A percentile compares a stretch with the other conserved stretches of the same genome.
Evolutionary conservation across 2,329 filamentous ascomycete species (phyloP).

Genomic region (Curvularia hawaiiensis): DNA sequence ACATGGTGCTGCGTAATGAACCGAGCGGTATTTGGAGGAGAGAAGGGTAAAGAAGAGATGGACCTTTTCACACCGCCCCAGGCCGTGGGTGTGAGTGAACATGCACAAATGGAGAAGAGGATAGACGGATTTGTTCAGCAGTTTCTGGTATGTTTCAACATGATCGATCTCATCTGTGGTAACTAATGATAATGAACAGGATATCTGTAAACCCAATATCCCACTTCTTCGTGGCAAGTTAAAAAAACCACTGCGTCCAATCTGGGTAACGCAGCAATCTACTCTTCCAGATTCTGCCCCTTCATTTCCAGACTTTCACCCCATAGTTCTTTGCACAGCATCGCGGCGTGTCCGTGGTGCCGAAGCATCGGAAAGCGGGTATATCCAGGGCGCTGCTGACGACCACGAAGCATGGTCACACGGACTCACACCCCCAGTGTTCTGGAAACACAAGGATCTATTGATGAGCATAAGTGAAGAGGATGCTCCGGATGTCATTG

Average conservation of each 20-base stretch:
- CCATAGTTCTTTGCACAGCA: conserved; percentile 84
- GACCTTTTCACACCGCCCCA: conserved; percentile 72
- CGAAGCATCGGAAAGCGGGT: conserved; percentile 73
- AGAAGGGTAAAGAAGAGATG: conserved; percentile 28
- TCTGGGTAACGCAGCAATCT: conserved; percentile 79
- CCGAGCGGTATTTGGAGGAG: conserved; percentile 72
- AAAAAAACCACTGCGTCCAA: conserved; percentile 73
- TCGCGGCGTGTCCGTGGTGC: conserved; percentile 72
- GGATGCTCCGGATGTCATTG: conserved; percentile 62
- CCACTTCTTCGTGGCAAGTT: conserved; percentile 60
- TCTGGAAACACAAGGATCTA: conserved; percentile 71
- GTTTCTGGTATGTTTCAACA: conserved; percentile 48
- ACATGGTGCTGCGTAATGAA: conserved; percentile 94
- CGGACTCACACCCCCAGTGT: conserved; percentile 76
- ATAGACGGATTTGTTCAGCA: conserved; percentile 62
- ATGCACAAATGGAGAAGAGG: conserved; percentile 73
- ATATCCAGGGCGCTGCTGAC: conserved; percentile 93
- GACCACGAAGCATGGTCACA: conserved; percentile 93
- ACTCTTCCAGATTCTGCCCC: conserved; percentile 54
- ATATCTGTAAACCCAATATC: conserved; percentile 65
- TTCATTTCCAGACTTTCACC: conserved; percentile 64
- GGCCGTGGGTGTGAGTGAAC: conserved; percentile 75
- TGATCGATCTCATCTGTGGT: not conserved
- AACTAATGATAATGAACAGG: conserved; percentile 33
- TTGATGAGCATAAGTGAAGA: conserved; percentile 70